Evolutionary conservation across 352 stramenopile species (phyloP), one percentile per base, ranked within the genome.

Genomic region (Pelagophyceae sp.): DNA sequence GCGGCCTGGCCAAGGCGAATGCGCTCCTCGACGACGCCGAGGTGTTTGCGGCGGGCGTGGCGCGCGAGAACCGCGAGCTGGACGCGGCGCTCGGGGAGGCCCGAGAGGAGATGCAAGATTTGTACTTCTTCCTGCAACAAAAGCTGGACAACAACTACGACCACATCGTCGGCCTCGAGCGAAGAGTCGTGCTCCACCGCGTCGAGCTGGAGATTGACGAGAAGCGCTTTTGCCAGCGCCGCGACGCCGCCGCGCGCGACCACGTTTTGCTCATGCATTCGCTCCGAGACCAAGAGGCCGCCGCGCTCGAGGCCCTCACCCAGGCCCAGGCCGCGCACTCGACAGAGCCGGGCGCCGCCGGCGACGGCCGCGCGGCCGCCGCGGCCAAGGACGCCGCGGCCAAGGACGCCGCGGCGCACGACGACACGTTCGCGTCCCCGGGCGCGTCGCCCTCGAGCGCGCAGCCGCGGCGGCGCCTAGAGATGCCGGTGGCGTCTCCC

Each of bases 91-190:
- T 65, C 23, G 58, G 3, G 15, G 58, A 65, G 58, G 58, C 25
- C 58, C 5, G 25, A 27, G 58, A n/a, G 6, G 58, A 65, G 58
- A 65, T 65, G 58, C 58, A 65, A 27, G 58, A 65, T 27, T 27
- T 65, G 6, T 65, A 65, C 58, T 65, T 33, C 58, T 65, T 33
- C 29, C 58, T 65, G 6, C 58, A 65, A 27, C 58, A 65, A 27
- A 65, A 65, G 58, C 58, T 65, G 15, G 58, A 65, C 58, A 33
- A 65, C 58, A 65, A 65, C 58, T 65, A 65, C 58, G 58, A 65
- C 58, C 3, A 15, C 3, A 65, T 65, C 20, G 31, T 27, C 6
- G 6, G 58, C 15, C 58, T 65, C 23, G 58, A 65, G 58, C 20
- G 29, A 2, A 15, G 58, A 15, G 58, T 65, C 6, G 3, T 65